Evolutionary conservation across 495 filamentous ascomycete genomes (phyloP).

Genomic region (Immersiella caudata): DNA sequence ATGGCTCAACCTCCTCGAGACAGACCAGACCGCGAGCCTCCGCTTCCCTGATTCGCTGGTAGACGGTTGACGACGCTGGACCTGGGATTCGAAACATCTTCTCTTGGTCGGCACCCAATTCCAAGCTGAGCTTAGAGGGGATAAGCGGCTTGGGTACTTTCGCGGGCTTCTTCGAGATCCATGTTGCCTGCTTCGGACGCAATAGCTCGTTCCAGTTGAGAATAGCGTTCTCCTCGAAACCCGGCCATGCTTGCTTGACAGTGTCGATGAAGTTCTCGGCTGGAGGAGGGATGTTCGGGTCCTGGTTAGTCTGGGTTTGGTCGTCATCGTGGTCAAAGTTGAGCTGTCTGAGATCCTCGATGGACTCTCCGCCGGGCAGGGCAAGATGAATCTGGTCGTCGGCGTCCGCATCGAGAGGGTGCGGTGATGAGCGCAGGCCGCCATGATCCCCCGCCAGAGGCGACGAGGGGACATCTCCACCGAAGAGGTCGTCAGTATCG

Average conservation of each 20-base stretch:
- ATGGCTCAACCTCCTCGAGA: slow-evolving; percentile 49
- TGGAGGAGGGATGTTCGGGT: slow-evolving; percentile 57
- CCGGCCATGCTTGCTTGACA: slow-evolving; percentile 68
- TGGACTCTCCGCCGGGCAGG: slow-evolving; percentile 22
- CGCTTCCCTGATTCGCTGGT: slow-evolving; percentile 58
- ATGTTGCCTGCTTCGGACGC: slow-evolving; percentile 71
- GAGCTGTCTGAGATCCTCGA: slow-evolving; percentile 39
- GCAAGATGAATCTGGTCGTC: slow-evolving; percentile 37
- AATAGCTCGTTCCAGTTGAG: slow-evolving; percentile 74
- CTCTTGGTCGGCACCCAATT: slow-evolving; percentile 79
- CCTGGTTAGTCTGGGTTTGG: slow-evolving; percentile 43
- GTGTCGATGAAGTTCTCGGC: slow-evolving; percentile 68
- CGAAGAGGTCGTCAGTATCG: slow-evolving; percentile 56
- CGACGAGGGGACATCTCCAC: slow-evolving; percentile 43
- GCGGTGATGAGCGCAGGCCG: slow-evolving; percentile 39
- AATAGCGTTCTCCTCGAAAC: slow-evolving; percentile 65
- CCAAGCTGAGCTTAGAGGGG: slow-evolving; percentile 83
- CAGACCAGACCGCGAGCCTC: slow-evolving; percentile 63
- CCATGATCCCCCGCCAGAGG: slow-evolving; percentile 38
- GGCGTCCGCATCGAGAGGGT: slow-evolving; percentile 36
- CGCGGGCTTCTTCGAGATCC: slow-evolving; percentile 65
- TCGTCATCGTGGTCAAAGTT: slow-evolving; percentile 51
- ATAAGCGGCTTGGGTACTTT: slow-evolving; percentile 80
- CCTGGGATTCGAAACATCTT: slow-evolving; percentile 72
- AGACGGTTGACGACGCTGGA: slow-evolving; percentile 42